Conservation (phyloP, 257 asterid species). For the Catharanthus roseus region DNA sequence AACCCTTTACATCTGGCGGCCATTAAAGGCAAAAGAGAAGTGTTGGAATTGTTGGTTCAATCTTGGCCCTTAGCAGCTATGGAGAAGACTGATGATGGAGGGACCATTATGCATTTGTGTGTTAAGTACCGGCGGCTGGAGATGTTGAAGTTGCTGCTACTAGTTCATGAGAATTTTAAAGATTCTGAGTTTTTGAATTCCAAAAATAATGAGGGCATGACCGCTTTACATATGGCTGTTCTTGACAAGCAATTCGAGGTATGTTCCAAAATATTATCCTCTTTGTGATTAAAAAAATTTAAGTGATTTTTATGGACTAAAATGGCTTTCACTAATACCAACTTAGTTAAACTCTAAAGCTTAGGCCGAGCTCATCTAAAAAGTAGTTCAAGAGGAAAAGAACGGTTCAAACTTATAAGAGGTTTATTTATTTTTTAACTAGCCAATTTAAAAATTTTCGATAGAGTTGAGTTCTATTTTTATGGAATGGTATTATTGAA, state of each 20-base stretch:
- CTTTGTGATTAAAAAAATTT: no score
- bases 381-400: no score
- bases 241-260: slow-evolving; percentile 16
- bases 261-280: no score
- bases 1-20: slow-evolving; percentile 40
- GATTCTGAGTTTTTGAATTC: slow-evolving; percentile 20
- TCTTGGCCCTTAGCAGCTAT: slow-evolving; percentile 20
- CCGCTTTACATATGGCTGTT: slow-evolving; percentile 25
- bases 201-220: slow-evolving; percentile 35
- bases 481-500: no score
- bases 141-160: slow-evolving; percentile 28
- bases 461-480: no score
- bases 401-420: no score
- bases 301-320: no score
- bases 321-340: no score
- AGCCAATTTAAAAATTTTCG: no score
- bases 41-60: slow-evolving; percentile 23
- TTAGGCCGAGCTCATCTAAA: no score
- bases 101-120: slow-evolving; percentile 35
- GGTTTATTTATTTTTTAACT: no score
- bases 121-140: slow-evolving; percentile 23
- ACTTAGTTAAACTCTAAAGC: no score
- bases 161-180: slow-evolving; percentile 14
- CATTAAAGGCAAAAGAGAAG: slow-evolving; percentile 27
- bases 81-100: slow-evolving; percentile 8